Base-by-base conservation (phyloP, 176 grass and related monocot genomes). In the Saccharum officinarum region DNA sequence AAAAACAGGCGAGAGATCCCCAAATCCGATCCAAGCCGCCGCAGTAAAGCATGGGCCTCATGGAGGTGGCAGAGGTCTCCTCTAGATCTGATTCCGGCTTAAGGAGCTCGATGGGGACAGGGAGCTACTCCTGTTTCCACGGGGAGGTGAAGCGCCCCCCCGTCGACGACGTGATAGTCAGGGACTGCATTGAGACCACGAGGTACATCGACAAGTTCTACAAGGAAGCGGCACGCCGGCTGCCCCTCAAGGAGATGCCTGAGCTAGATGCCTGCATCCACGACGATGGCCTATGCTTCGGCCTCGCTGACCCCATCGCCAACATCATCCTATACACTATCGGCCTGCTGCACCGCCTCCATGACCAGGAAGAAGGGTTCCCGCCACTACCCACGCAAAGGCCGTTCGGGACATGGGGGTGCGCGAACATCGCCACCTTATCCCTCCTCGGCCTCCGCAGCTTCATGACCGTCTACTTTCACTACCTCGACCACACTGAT, bases 271-370 rank as follows among this genome's bases (percentile, higher is more conserved):
- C 5, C 23, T 79, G 59, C 57, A 6, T 65, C 39, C 0, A 5
- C 23, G 33, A 7, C 4, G 59, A 2, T 4, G 59, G 76, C 59
- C 59, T 30, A 23, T 78, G 14, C 59, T 10, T 44, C 34, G 57
- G 75, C 38, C 59, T 79, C 22, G 55, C 55, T 11, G 12, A 78
- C 36, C 75, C 75, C 22, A n/a, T 78, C 13, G 2, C 6, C 34
- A 77, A 61, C 75, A 77, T 78, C 75, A 62, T 61, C 75, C 75
- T 78, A 22, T 62, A 66, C 63, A 6, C 7, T 31, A 6, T 67
- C 65, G 30, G 26, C 2, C 65, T 36, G 6, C 62, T 65, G 49
- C 49, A 52, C 49, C 49, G 17, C 26, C 26, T 65, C 62, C 62
- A 65, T 12, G 23, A 28, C 23, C 60, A 28, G 10, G 23, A 63